Evolutionary conservation across 2,329 filamentous ascomycete species (phyloP).

Genomic region (Trichophyton schoenleinii): DNA sequence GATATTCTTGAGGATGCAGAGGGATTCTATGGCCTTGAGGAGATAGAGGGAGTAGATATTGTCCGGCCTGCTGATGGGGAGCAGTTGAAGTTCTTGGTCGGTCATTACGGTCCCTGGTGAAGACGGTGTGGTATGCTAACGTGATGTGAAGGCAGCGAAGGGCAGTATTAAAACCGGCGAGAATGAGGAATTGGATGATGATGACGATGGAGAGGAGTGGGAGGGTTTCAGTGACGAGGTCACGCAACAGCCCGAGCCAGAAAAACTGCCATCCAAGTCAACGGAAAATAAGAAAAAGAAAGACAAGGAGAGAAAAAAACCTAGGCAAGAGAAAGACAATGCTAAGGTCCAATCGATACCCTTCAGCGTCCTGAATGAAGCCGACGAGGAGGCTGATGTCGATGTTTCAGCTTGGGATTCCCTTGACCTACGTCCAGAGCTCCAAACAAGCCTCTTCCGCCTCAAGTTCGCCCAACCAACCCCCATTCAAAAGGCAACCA

Average conservation of each 20-base stretch:
- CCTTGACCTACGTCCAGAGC: slow-evolving; percentile 58
- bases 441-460: slow-evolving; percentile 61
- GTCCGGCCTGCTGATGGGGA: slow-evolving; percentile 44
- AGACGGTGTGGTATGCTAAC: no score
- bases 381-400: slow-evolving; percentile 47
- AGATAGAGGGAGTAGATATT: slow-evolving; percentile 85
- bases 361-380: slow-evolving; percentile 28
- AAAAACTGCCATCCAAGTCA: slow-evolving; percentile 15
- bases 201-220: slow-evolving; percentile 46
- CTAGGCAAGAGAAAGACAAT: slow-evolving; percentile 16
- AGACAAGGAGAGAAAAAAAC: slow-evolving; percentile 17
- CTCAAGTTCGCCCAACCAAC: slow-evolving; percentile 74
- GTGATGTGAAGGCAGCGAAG: slow-evolving; percentile 21
- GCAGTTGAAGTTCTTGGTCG: slow-evolving; percentile 32
- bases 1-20: slow-evolving; percentile 79
- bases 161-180: slow-evolving; percentile 21
- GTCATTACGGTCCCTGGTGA: neutral
- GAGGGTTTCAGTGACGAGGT: slow-evolving; percentile 49
- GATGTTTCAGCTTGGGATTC: slow-evolving; percentile 63
- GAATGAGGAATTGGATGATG: slow-evolving; percentile 9
- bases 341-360: slow-evolving; percentile 22
- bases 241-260: slow-evolving; percentile 13
- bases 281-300: slow-evolving; percentile 8
- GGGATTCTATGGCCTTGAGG: slow-evolving; percentile 83
- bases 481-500: slow-evolving; percentile 63